Evolutionary conservation across 2,329 filamentous ascomycete genomes (phyloP).

Genomic region (Allantophomopsis cytisporea): DNA sequence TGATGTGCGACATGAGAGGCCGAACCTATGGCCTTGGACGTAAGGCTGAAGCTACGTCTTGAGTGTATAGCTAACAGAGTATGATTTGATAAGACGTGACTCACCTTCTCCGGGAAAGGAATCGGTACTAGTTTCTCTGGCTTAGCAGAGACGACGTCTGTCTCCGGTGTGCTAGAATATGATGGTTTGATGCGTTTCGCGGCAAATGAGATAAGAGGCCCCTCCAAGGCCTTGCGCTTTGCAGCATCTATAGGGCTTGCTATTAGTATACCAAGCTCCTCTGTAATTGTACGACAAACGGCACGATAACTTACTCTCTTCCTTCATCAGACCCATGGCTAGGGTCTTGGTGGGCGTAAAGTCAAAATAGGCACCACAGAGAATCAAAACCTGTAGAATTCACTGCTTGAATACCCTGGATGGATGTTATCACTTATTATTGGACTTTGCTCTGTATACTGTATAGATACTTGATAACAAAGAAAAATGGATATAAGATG

Average conservation of each 20-base stretch:
- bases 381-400: too few relatives aligned
- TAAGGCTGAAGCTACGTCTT: too few relatives aligned
- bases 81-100: constrained; percentile 3
- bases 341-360: too few relatives aligned
- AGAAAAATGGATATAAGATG: too few relatives aligned
- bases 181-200: constrained; percentile 49
- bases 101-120: constrained; percentile 79
- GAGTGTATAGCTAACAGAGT: not conserved
- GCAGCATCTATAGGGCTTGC: constrained; percentile 22
- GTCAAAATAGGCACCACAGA: too few relatives aligned
- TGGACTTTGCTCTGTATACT: too few relatives aligned
- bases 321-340: constrained; percentile 14
- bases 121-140: constrained; percentile 37
- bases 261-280: constrained; percentile 3
- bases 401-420: too few relatives aligned
- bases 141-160: constrained; percentile 21
- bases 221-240: constrained; percentile 64
- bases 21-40: too few relatives aligned
- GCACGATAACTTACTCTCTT: constrained; percentile 20
- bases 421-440: too few relatives aligned
- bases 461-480: too few relatives aligned
- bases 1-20: too few relatives aligned
- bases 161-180: constrained; percentile 26
- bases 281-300: not conserved
- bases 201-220: constrained; percentile 45